Evolutionary conservation across 257 asterid genomes (phyloP), one percentile per base, ranked within the genome.

Genomic region (Plantago elongata): DNA sequence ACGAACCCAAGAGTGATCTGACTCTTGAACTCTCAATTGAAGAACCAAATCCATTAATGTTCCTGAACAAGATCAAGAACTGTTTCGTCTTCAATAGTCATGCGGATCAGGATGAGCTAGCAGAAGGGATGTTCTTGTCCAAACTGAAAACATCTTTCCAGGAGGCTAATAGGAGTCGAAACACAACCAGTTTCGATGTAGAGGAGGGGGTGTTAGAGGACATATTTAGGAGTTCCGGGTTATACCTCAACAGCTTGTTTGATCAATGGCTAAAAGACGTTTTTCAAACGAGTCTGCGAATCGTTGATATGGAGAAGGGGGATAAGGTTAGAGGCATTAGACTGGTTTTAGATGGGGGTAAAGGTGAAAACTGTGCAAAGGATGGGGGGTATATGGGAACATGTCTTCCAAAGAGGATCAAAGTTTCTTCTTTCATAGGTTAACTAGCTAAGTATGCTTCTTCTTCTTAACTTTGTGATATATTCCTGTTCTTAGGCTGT

Each of bases 361-460:
- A 78, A 49, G 75, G 63, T 11, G 77, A 55, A 14, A 60, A 14
- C 51, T 71, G 79, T 71, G 69, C 51, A 59, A 51, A 65, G 64
- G 80, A 72, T 34, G 40, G 40, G 63, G 92, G 90, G 29, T 88
- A 78, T 77, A 73, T 69, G 74, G 90, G 92, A 1, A 81, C 95
- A 51, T 67, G 88, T 72, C 95, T 88, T 80, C 96, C 96, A 17
- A 81, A 69, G 64, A 67, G 68, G 70, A 77, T 85, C 76, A 81
- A 62, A 59, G 68, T 85, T 77, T 77, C 75, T 69, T 80, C 75
- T 66, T 78, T 77, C 75, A 48, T 79, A 76, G 75, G 71, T 74
- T 81, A 75, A 79, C 62, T 14, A 42, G n/a, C 37, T 45, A 65
- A 48, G 5, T 34, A 34, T 34, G 40, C 40, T 34, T 1, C 40